Percentiles rank a stretch among this genome's conserved stretches.
Conservation (phyloP, 164 flowering plant genomes). For the Cinnamomum chago region DNA sequence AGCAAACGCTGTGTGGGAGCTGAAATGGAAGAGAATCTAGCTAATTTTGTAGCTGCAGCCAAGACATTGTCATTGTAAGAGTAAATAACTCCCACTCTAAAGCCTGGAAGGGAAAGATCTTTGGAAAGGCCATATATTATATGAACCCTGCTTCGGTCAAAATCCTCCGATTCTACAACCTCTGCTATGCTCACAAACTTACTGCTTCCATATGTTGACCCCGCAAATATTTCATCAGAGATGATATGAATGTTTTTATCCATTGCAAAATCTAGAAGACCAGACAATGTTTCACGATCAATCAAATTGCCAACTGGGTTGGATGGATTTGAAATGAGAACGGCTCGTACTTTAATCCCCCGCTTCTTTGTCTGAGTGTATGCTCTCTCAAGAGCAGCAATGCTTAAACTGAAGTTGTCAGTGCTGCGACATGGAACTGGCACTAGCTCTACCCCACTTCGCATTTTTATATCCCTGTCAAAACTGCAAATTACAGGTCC, state of each 20-base stretch:
- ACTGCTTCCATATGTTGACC: slow-evolving; percentile 59
- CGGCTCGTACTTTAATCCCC: slow-evolving; percentile 73
- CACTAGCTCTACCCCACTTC: slow-evolving; percentile 83
- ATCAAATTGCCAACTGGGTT: slow-evolving; percentile 77
- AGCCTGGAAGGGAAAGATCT: slow-evolving; percentile 75
- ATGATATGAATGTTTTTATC: slow-evolving; percentile 91
- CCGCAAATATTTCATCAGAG: slow-evolving; percentile 76
- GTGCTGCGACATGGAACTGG: slow-evolving; percentile 95
- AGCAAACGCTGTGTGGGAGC: slow-evolving; percentile 67
- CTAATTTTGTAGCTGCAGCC: slow-evolving; percentile 61
- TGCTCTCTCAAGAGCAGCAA: slow-evolving; percentile 71
- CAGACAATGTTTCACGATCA: slow-evolving; percentile 49
- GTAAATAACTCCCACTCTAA: slow-evolving; percentile 63
- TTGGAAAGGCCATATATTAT: slow-evolving; percentile 70
- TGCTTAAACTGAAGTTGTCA: slow-evolving; percentile 64
- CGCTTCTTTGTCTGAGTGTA: slow-evolving; percentile 91
- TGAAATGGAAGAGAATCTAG: slow-evolving; percentile 75
- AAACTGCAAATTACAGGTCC: slow-evolving; percentile 43
- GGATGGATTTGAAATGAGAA: slow-evolving; percentile 81
- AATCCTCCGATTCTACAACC: slow-evolving; percentile 53
- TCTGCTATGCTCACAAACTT: slow-evolving; percentile 92
- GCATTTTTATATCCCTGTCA: slow-evolving; percentile 80
- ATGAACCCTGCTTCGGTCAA: slow-evolving; percentile 72
- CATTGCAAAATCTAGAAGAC: slow-evolving; percentile 78
- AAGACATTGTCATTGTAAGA: slow-evolving; percentile 63